Base-by-base conservation (phyloP, 148 eudicot genomes). In the Talinum fruticosum region DNA sequence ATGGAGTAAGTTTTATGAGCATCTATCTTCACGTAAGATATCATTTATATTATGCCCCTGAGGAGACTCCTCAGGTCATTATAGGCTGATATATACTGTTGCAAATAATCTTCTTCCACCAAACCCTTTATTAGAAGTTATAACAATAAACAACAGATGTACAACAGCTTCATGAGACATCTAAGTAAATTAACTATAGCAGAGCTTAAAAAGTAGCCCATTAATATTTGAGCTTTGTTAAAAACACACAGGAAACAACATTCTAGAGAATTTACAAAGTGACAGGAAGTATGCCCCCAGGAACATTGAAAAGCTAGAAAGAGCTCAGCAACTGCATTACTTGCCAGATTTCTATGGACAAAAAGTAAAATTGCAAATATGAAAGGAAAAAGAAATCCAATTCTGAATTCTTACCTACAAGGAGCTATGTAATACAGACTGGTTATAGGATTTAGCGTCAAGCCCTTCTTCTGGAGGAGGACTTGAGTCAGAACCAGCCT, bases 351-450 rank as follows among this genome's bases (percentile, higher is more conserved):
- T 51, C n/a, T 23, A 19, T 4, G 57, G 57, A 23, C 18, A 51
- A 51, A 16, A 51, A 51, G 57, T 51, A 18, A 18, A 51, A 51
- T 16, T 51, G 57, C 8, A 57, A 57, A 57, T 5, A 23, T 26
- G 10, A 8, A 57, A 57, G 64, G 64, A 57, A 54, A n/a, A 57
- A 2, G 64, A 57, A 57, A 57, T 7, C 8, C 64, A 57, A 3
- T 57, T 57, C 54, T 8, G 7, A 24, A n/a, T 45, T 41, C 45
- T 73, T 86, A 90, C 97, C 97, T 93, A 95, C 95, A 93, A 45
- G 97, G 97, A 80, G 95, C 97, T 71, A 93, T 93, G 91, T 93
- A 93, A 82, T 93, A 93, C 84, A 93, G 76, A 85, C 97, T 93
- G 82, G 95, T 93, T 83, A 93, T 88, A 41, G 94, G 97, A 83